Evolutionary conservation across 352 stramenopile species (phyloP).

Genomic region (Nothophytophthora sp.): DNA sequence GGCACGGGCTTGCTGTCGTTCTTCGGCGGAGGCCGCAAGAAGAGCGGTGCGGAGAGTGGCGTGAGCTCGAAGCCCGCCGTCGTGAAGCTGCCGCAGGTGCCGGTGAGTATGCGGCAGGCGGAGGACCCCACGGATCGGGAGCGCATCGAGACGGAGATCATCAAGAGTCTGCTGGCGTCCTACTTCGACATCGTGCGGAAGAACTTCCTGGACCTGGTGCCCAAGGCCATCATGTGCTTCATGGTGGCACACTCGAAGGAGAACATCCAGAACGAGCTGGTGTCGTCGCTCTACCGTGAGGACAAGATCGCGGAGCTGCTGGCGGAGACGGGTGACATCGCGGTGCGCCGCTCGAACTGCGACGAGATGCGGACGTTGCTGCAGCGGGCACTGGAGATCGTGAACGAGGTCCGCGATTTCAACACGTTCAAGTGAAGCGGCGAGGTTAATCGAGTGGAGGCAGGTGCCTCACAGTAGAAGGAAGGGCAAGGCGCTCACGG

Average conservation of each 20-base stretch:
- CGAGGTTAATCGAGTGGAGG: conserved; percentile 1
- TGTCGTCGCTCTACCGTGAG: conserved; percentile 97
- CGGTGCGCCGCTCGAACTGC: conserved; percentile 93
- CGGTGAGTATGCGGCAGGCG: conserved; percentile 95
- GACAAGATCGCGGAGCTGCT: conserved; percentile 96
- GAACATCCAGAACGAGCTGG: conserved; percentile 98
- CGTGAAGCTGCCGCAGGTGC: conserved; percentile 96
- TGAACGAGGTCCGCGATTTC: conserved; percentile 99
- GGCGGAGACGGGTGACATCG: conserved; percentile 95
- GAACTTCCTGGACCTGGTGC: conserved; percentile 99
- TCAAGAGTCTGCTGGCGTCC: conserved; percentile 96
- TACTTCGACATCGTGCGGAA: conserved; percentile 99
- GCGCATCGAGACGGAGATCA: conserved; percentile 98
- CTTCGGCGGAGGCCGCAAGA: conserved; percentile 73
- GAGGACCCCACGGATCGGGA: conserved; percentile 96
- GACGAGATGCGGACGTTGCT: conserved; percentile 97
- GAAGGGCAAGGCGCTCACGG: neutral
- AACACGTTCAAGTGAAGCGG: conserved; percentile 94
- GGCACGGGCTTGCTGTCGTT: conserved; percentile 70
- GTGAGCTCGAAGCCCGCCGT: conserved; percentile 55
- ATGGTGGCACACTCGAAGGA: conserved; percentile 95
- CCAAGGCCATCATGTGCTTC: conserved; percentile 99
- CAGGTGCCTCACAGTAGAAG: conserved; percentile 11
- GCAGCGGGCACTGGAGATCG: conserved; percentile 96
- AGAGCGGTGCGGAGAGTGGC: conserved; percentile 28